Percentiles rank a stretch among this genome's conserved stretches.
Evolutionary conservation across 108 stramenopile genomes (phyloP).

Genomic region (Tribonema minus): DNA sequence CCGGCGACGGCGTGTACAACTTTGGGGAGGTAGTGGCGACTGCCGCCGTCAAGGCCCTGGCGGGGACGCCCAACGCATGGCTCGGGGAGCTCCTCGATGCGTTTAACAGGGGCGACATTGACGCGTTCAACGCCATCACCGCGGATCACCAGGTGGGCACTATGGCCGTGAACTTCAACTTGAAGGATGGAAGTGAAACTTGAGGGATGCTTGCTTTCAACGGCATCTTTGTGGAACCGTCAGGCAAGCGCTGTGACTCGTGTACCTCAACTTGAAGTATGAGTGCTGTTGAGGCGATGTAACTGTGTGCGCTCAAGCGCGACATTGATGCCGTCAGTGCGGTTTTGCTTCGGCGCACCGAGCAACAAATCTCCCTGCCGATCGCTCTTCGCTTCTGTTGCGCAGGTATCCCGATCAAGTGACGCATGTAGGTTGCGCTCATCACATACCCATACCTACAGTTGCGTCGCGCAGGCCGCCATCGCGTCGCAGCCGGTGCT

Average conservation of each 20-base stretch:
- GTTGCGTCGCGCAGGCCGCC: neutral
- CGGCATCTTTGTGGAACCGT: too few species aligned
- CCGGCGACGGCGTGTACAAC: conserved; percentile 93
- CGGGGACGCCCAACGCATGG: conserved; percentile 69
- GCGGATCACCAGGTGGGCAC: conserved; percentile 51
- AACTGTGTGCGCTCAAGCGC: too few species aligned
- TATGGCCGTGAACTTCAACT: neutral
- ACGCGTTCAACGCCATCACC: conserved; percentile 64
- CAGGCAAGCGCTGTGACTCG: too few species aligned
- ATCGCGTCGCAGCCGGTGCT: conserved; percentile 80
- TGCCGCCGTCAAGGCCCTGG: conserved; percentile 69
- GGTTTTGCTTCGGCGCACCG: too few species aligned
- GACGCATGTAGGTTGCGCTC: too few species aligned
- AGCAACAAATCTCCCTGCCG: too few species aligned
- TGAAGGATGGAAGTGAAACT: neutral
- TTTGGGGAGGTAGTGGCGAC: conserved; percentile 85
- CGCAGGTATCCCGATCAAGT: too few species aligned
- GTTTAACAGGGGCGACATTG: conserved; percentile 79
- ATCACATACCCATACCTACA: too few species aligned
- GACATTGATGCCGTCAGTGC: too few species aligned
- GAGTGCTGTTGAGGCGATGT: too few species aligned
- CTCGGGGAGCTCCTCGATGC: conserved; percentile 76
- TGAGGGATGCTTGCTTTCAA: neutral
- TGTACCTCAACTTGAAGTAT: too few species aligned
- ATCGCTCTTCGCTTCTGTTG: too few species aligned